Base-by-base conservation (phyloP, 352 stramenopile species). In the Sclerospora graminicola region DNA sequence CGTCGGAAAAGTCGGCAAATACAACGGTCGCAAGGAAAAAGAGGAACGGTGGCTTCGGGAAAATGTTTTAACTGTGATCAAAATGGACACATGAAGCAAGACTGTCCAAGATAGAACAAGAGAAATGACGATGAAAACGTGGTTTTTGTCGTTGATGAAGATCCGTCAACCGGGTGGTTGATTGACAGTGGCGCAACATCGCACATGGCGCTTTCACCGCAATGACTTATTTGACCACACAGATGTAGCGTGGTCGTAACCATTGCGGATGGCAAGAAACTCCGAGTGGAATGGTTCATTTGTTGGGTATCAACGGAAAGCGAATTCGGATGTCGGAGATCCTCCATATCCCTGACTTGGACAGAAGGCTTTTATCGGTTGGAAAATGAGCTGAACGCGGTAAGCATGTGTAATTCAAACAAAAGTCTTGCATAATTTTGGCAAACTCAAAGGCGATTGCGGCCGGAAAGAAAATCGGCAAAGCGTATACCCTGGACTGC, bases 121-220 rank as follows among this genome's bases (percentile, higher is more conserved):
- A 15, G 11, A 13, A 15, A 15, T 15, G 34, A 43, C 2, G 24
- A 43, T 8, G 32, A n/a, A n/a, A n/a, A n/a, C n/a, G n/a, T 24
- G 13, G 43, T 50, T 2, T 50, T 50, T 14, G 43, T 26, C 4
- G 30, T 8, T 10, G 30, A 13, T 2, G 30, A 36, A 15, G 14
- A 19, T 48, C 50, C 1, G 13, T 28, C 16, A 11, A 18, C 28
- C 4, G 36, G 19, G 14, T 58, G 42, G 37, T 27, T 57, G 26
- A 32, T 57, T n/a, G 35, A 47, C 40, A 57, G 42, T 28, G 49
- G 49, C 27, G 49, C 49, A n/a, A 52, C 41, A 16, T 36, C 30
- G 3, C 49, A 51, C 27, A 57, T 57, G 49, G 45, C 41, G 2
- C 13, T n/a, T 32, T 16, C 26, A 37, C 20, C 24, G 19, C 0